Evolutionary conservation across 1,284 basidiomycete genomes (phyloP), one percentile per base, ranked within the genome.

Genomic region (Microbotryum lychnidis-dioicae): DNA sequence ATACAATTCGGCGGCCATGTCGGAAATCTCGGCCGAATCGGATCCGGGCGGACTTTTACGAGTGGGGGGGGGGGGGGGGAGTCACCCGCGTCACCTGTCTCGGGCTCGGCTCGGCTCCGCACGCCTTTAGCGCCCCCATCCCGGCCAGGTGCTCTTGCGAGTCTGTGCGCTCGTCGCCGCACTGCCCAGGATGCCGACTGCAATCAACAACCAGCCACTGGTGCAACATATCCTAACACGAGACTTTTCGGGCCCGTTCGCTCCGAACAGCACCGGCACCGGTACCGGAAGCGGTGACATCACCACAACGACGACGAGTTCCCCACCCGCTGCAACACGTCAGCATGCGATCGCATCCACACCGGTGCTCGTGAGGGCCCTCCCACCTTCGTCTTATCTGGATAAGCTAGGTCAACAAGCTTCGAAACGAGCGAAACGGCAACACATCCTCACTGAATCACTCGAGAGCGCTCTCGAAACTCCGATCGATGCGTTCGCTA

Each of bases 381-480:
- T 58, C 2, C 56, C 56, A 1, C 50, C 56, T 8, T 42, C 50
- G 9, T 50, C 42, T 12, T 42, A 58, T 48, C 48, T 58, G 25
- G 33, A 7, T 42, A 45, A 6, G 6, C 16, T 51, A 33, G 49
- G 49, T 18, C 29, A 29, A 9, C n/a, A 51, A n/a, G 29, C 48
- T 18, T 29, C 56, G 2, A 4, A 29, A 27, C 46, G 25, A 1
- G 27, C 63, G 0, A 56, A 57, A n/a, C 57, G 56, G 6, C 29
- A 29, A 7, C 54, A 53, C 16, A 21, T 63, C 27, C 14, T 67
- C 21, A 18, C 50, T 10, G 47, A 57, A 3, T 47, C 63, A 2
- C 33, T 65, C 31, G 46, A 46, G 6, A 45, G 61, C 3, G 56
- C 56, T 1, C 54, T 65, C 45, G 29, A n/a, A 20, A 46, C 51